Evolutionary conservation across 495 filamentous ascomycete genomes (phyloP), one percentile per base, ranked within the genome.

Genomic region (Lepraria neglecta): DNA sequence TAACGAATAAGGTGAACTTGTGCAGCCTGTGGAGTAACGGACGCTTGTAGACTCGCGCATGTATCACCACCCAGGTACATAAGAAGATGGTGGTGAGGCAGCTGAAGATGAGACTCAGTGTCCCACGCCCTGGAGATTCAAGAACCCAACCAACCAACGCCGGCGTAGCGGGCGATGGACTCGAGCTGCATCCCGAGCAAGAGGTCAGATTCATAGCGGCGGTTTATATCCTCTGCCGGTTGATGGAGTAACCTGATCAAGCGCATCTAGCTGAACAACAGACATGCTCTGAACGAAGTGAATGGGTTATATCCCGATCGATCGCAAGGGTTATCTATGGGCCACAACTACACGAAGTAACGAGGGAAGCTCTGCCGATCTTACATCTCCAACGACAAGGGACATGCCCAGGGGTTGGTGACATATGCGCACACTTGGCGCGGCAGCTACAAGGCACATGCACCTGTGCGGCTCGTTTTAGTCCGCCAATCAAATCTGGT

Each of bases 11-110:
- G 35, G 66, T 68, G 17, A 72, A 2, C 53, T 75, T 75, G 60
- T 75, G 69, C 10, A 65, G 35, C 11, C 33, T 56, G 14, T 64
- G 67, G 62, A 59, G 53, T 17, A 58, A 56, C 28, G 62, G 55
- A 30, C 67, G 59, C 27, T 67, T 68, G 64, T 66, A 71, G 38
- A 75, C 69, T n/a, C 73, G 70, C 4, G 73, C 69, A 61, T 75
- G 72, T 56, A 74, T 72, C 12, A 73, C 68, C 12, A 73, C 73
- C 71, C 70, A 75, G 28, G 70, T 73, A 50, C 71, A 75, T 33
- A 75, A 58, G 58, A 72, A 70, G 24, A 69, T 74, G 3, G 72
- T 75, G 6, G 63, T 68, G 3, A 74, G 64, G 45, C 71, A 73
- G 30, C 65, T 72, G 35, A 67, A 56, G 40, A 74, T 70, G 43